Conservation (phyloP, 1,284 basidiomycete species). For the Tetrapyrgos nigripes region DNA sequence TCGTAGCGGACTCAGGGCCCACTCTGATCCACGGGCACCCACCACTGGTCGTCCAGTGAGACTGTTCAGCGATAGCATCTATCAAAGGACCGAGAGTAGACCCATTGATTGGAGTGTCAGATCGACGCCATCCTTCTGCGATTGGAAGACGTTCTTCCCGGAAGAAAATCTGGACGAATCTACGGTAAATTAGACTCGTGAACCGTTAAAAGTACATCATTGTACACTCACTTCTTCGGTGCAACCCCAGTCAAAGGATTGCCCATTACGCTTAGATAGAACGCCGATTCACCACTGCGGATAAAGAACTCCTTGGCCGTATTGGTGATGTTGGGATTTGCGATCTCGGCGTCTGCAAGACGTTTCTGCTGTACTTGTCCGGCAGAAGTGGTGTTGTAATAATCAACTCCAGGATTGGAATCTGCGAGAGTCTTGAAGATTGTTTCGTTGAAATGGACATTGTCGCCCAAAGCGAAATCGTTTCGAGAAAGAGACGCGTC, state of each 20-base stretch:
- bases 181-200: not conserved
- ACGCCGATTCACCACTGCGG: constrained; percentile 19
- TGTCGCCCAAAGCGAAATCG: constrained; percentile 25
- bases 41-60: constrained; percentile 18
- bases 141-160: constrained; percentile 18
- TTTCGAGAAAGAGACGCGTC: constrained; percentile 27
- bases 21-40: constrained; percentile 21
- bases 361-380: constrained; percentile 23
- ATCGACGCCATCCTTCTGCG: constrained; percentile 19
- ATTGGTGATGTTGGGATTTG: constrained; percentile 25
- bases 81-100: constrained; percentile 13
- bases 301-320: constrained; percentile 24
- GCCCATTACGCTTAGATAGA: constrained; percentile 25
- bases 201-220: not conserved
- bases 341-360: constrained; percentile 18
- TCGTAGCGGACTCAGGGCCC: too few species aligned
- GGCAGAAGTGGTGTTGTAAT: constrained; percentile 26
- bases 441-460: constrained; percentile 25
- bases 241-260: constrained; percentile 25
- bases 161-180: constrained; percentile 20
- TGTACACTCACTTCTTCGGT: constrained; percentile 21
- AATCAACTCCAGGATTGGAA: constrained; percentile 26
- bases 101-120: constrained; percentile 15
- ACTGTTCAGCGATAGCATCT: constrained; percentile 5
- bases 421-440: constrained; percentile 26